A percentile compares a stretch with the other conserved stretches of the same genome.
Evolutionary conservation across 1,139 yeast species (phyloP).

Genomic region (Meyerozyma elateridarum): DNA sequence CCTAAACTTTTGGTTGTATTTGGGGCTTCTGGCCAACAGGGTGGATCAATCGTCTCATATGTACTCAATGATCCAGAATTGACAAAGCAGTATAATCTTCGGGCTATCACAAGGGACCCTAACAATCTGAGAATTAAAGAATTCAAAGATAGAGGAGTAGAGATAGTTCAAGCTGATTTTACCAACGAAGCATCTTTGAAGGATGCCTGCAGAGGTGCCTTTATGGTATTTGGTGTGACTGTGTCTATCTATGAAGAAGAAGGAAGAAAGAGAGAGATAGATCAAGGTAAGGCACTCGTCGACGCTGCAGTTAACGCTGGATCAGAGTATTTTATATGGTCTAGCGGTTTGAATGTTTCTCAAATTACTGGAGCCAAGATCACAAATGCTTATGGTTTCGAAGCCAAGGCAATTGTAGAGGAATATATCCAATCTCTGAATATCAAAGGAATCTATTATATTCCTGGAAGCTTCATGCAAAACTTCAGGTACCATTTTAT

Average conservation of each 20-base stretch:
- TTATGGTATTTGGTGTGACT: conserved; percentile 1
- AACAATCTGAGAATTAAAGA: conserved; percentile 2
- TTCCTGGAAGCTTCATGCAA: conserved; percentile 1
- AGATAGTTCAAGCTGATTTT: conserved; percentile 9
- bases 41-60: conserved; percentile 9
- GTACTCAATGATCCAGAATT: conserved; percentile 6
- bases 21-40: conserved; percentile 12
- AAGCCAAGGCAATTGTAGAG: neutral
- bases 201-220: neutral
- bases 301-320: conserved; percentile 2
- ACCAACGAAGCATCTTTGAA: conserved; percentile 1
- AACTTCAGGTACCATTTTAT: neutral
- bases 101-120: conserved; percentile 11
- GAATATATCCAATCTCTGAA: conserved; percentile 1
- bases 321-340: conserved; percentile 2
- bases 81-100: conserved; percentile 7
- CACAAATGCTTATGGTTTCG: neutral
- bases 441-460: neutral
- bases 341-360: neutral
- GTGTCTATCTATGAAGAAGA: neutral
- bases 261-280: neutral
- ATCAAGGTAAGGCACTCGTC: conserved; percentile 2
- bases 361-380: neutral
- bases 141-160: conserved; percentile 8
- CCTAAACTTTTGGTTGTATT: conserved; percentile 7